phyloP scores from a whole-genome alignment of 148 eudicot species.

The Nepenthes mirabilis region DNA sequence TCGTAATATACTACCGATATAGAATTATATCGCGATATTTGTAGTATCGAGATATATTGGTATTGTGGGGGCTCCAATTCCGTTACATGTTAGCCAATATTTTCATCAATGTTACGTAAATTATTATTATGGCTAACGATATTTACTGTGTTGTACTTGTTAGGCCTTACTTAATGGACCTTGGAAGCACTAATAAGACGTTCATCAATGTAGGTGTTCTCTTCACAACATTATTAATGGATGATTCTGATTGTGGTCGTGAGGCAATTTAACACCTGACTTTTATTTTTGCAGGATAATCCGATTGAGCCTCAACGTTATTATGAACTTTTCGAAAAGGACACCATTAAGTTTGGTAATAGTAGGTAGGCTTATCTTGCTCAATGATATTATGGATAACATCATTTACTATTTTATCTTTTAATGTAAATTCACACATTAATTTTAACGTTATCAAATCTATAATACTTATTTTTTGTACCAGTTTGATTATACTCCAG shows the following conservation, averaged over 20 bases:
- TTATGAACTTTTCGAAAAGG: constrained; percentile 80
- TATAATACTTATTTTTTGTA: too few species aligned
- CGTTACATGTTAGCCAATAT: too few species aligned
- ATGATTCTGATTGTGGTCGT: neutral
- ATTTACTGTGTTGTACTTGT: neutral
- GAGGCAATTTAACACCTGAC: constrained; percentile 4
- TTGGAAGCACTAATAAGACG: constrained; percentile 97
- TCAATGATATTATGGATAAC: too few species aligned
- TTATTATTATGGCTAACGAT: too few species aligned
- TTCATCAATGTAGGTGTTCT: constrained; percentile 57
- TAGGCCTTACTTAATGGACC: constrained; percentile 97
- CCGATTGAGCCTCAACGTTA: constrained; percentile 78
- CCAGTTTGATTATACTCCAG: neutral
- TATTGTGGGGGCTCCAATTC: too few species aligned
- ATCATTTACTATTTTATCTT: too few species aligned
- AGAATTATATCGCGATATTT: too few species aligned
- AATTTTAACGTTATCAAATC: too few species aligned
- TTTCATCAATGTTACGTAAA: too few species aligned
- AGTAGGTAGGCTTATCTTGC: constrained; percentile 44
- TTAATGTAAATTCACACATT: too few species aligned
- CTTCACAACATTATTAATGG: neutral
- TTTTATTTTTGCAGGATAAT: constrained; percentile 47
- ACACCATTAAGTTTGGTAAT: constrained; percentile 82
- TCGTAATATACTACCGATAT: too few species aligned
- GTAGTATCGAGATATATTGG: too few species aligned